Percentiles rank a stretch among this genome's conserved stretches.
phyloP scores from a whole-genome alignment of 192 early-diverging fungal species.

The Umbelopsis ramanniana region DNA sequence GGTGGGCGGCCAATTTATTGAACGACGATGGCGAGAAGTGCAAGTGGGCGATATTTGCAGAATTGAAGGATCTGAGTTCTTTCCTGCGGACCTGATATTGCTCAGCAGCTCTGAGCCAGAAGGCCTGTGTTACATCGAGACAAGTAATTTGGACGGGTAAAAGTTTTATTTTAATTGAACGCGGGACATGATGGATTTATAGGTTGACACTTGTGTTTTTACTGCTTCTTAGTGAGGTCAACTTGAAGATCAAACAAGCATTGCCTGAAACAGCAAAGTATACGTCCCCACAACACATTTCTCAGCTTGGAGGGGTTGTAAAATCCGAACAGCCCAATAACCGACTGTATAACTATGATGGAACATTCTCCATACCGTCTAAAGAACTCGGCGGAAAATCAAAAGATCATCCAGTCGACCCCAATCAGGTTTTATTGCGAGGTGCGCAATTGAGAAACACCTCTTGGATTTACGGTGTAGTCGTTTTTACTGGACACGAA shows the following conservation, averaged over 20 bases:
- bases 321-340: conserved; percentile 96
- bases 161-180: not conserved
- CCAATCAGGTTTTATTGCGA: conserved; percentile 90
- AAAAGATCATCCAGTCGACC: conserved; percentile 85
- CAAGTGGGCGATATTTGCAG: conserved; percentile 93
- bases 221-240: conserved; percentile 77
- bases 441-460: conserved; percentile 96
- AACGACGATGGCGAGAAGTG: conserved; percentile 79
- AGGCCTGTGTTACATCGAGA: conserved; percentile 97
- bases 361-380: conserved; percentile 59
- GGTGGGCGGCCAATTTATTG: conserved; percentile 67
- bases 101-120: conserved; percentile 94
- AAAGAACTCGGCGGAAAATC: conserved; percentile 47
- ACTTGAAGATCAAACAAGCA: conserved; percentile 96
- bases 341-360: conserved; percentile 95
- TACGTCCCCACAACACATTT: conserved; percentile 71
- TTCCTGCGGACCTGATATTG: conserved; percentile 92
- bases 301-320: conserved; percentile 68
- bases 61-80: conserved; percentile 84
- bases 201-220: not conserved
- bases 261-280: conserved; percentile 80
- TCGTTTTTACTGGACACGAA: conserved; percentile 96
- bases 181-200: not conserved
- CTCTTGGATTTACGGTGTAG: conserved; percentile 91
- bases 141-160: conserved; percentile 95